Evolutionary conservation across 169 alveolate species (phyloP), one percentile per base, ranked within the genome.

Genomic region (Cryptosporidium bovis): DNA sequence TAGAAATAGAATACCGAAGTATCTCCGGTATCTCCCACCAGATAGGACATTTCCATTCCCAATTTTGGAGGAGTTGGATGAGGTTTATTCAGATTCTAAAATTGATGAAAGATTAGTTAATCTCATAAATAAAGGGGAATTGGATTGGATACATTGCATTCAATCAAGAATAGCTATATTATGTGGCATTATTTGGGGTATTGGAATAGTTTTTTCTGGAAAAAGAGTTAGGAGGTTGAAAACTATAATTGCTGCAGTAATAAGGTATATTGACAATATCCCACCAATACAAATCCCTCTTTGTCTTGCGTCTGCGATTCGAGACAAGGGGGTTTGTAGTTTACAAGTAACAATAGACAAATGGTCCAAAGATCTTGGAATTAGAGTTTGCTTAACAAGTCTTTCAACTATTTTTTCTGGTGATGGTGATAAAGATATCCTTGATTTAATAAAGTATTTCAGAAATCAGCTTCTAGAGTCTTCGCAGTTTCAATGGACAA

Each of bases 81-180:
- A 62, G 18, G 60, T 20, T 34, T 18, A 27, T 16, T 60, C 69
- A 8, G 71, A 20, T 4, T 15, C 12, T 2, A 15, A 27, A 4
- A 55, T 77, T 10, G 55, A 77, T 24, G 20, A 40, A 46, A 77
- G 40, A 24, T 44, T 77, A 4, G 31, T 62, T 33, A 34, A 56
- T 27, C 64, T 68, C 48, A 34, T 77, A 36, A 58, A 68, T 2
- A 44, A 24, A 20, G 87, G 87, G n/a, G 46, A 36, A 6, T 34
- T 77, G 15, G 87, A 77, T 46, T 77, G 87, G 87, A 77, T 77
- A 56, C 87, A 77, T 27, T 77, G 87, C 12, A 77, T 77, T 18
- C 87, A 77, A 60, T 53, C 77, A 44, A 68, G 87, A 46, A 44
- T 62, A 16, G 87, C 87, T 20, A 77, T 77, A 20, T 33, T 77